Percentiles rank a stretch among this genome's conserved stretches.
Evolutionary conservation across 371 early-diverging fungal genomes (phyloP).

Genomic region (Dichotomocladium elegans): DNA sequence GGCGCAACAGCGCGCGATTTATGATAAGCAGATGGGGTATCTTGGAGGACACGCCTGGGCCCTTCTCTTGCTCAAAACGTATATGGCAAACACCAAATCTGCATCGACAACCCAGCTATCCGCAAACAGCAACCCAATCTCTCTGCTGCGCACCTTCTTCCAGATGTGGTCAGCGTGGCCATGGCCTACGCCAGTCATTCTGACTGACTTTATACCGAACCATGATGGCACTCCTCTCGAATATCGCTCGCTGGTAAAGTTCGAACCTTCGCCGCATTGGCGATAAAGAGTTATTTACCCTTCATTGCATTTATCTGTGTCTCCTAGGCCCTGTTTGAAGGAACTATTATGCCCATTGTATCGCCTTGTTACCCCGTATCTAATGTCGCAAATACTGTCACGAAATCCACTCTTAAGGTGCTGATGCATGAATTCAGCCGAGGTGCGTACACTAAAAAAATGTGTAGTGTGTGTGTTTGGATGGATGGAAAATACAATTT

Average conservation of each 20-base stretch:
- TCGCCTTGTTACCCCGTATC: slow-evolving; percentile 39
- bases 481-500: no score
- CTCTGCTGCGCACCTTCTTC: slow-evolving; percentile 24
- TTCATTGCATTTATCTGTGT: no score
- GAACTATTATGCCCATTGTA: slow-evolving; percentile 36
- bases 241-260: slow-evolving; percentile 13
- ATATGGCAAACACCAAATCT: no score
- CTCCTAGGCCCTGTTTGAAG: slow-evolving; percentile 16
- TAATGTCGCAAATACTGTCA: slow-evolving; percentile 27
- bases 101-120: neutral
- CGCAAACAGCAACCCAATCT: neutral
- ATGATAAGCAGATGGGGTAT: slow-evolving; percentile 35
- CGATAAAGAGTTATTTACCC: no score
- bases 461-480: no score
- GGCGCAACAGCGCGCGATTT: slow-evolving; percentile 29
- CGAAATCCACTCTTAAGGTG: slow-evolving; percentile 20
- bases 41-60: slow-evolving; percentile 36
- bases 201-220: slow-evolving; percentile 25
- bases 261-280: no score
- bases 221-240: slow-evolving; percentile 6
- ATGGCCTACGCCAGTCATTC: slow-evolving; percentile 33
- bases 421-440: slow-evolving; percentile 28
- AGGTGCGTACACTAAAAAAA: slow-evolving; percentile 15
- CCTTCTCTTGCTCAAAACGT: slow-evolving; percentile 27
- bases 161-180: slow-evolving; percentile 31